Base-by-base conservation (phyloP, 225 moss, liverwort and hornwort species). In the Climacium dendroides region DNA sequence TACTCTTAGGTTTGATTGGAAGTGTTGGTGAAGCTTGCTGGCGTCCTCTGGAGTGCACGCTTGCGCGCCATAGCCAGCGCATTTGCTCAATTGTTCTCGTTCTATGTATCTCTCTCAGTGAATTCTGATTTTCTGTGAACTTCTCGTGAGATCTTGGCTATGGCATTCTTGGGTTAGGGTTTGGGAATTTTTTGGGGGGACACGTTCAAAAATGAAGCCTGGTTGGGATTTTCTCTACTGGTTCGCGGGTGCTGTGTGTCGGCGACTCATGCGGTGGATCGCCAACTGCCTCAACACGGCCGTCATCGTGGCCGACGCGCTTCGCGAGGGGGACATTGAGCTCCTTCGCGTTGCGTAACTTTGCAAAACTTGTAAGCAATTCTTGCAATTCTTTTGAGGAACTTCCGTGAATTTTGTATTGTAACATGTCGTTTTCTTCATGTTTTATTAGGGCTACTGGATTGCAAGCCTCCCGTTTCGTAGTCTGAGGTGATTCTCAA, bases 291-390 rank as follows among this genome's bases (percentile, higher is more conserved):
- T 94, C 45, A 85, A 83, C 87, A 94, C 94, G 80, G 94, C 94
- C 54, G 91, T 92, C 89, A 91, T 94, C 57, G 92, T 94, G 41
- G 94, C 92, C 47, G 92, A 94, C 62, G 92, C 87, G 26, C 92
- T 94, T 28, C 94, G 94, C 65, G 94, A 91, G 80, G 92, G 94
- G 15, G 94, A 94, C 87, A 92, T 94, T 64, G 92, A 91, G 78
- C 92, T 92, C 84, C 92, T 93, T 52, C 93, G 92, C 53, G 89
- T 93, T 39, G 93, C 93, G 3, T 93, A 39, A 74, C 41, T 62
- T 66, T 12, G 35, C 61, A 41, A 53, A 22, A 4, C 74, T 60
- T 81, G 90, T 90, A 71, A 66, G 87, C 52, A 79, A 62, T 20
- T 74, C 39, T 32, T 41, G 86, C 41, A 74, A 43, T 11, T 58